These are phyloP conservation scores for Acacia confusa DNA, from an alignment of 306 rosid species.

Conservation along the genomic window DNA sequence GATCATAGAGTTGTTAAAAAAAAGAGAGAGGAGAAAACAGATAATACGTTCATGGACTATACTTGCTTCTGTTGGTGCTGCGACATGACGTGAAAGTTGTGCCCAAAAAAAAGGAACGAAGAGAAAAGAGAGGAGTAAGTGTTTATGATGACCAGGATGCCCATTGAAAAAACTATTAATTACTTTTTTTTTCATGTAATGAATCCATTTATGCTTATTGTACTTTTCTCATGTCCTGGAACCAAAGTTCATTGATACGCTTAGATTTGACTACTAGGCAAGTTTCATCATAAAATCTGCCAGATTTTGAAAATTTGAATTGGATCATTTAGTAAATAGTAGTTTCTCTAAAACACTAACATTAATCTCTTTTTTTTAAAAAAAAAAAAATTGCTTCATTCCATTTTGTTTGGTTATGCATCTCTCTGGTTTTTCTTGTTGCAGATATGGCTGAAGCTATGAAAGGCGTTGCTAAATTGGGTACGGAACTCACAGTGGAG, in stretches of 20 bases:
- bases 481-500: background rate
- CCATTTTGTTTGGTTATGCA: constrained; percentile 1
- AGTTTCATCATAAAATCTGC: background rate
- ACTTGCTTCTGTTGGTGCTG: background rate
- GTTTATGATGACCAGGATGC: background rate
- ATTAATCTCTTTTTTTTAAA: background rate
- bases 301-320: background rate
- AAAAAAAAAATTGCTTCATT: background rate
- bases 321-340: background rate
- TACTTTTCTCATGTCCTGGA: background rate
- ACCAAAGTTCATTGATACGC: background rate
- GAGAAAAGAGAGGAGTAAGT: background rate
- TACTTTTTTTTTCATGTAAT: background rate
- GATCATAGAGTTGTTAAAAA: background rate
- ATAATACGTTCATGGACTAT: background rate
- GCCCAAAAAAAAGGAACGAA: background rate
- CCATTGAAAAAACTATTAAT: background rate
- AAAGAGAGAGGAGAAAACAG: background rate
- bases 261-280: background rate
- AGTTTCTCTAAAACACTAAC: background rate
- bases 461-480: background rate
- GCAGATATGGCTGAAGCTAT: constrained; percentile 12
- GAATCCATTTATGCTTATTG: background rate
- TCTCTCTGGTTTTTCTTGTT: background rate
- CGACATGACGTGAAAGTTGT: background rate